Conservation (phyloP, 148 eudicot genomes). For the Rhododendron ferrugineum region DNA sequence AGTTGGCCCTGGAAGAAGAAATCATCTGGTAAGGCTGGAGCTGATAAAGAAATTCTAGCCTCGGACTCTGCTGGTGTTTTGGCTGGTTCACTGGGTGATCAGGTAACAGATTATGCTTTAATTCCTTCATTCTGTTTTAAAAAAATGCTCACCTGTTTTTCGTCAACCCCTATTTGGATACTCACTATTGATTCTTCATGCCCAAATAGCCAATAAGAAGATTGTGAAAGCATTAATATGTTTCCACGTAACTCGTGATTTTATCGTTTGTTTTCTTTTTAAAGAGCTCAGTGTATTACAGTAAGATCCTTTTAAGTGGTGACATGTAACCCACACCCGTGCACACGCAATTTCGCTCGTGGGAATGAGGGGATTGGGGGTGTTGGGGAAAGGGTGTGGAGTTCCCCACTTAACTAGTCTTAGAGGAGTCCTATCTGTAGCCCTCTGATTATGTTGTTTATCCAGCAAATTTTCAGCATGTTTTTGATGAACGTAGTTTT, state of each 20-base stretch:
- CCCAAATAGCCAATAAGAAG: background rate
- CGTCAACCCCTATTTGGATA: background rate
- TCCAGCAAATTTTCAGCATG: background rate
- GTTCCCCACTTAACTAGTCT: background rate
- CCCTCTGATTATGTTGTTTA: background rate
- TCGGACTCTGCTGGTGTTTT: constrained; percentile 51
- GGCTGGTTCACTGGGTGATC: constrained; percentile 46
- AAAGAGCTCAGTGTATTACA: background rate
- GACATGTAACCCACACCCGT: background rate
- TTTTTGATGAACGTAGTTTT: background rate
- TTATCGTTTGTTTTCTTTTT: background rate
- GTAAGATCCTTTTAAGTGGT: background rate
- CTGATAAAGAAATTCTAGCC: constrained; percentile 54
- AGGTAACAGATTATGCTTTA: constrained; percentile 30
- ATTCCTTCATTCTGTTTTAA: background rate
- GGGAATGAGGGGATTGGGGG: background rate
- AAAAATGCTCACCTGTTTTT: background rate
- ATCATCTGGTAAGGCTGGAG: constrained; percentile 69
- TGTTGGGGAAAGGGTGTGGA: background rate
- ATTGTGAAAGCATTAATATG: background rate
- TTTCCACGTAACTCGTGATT: background rate
- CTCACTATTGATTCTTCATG: background rate
- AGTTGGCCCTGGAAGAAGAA: constrained; percentile 99
- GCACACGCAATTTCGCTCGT: background rate
- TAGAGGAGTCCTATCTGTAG: background rate